These are phyloP conservation scores for Xylaria sp. DNA, from an alignment of 2,329 filamentous ascomycete species.

Conservation along the genomic window DNA sequence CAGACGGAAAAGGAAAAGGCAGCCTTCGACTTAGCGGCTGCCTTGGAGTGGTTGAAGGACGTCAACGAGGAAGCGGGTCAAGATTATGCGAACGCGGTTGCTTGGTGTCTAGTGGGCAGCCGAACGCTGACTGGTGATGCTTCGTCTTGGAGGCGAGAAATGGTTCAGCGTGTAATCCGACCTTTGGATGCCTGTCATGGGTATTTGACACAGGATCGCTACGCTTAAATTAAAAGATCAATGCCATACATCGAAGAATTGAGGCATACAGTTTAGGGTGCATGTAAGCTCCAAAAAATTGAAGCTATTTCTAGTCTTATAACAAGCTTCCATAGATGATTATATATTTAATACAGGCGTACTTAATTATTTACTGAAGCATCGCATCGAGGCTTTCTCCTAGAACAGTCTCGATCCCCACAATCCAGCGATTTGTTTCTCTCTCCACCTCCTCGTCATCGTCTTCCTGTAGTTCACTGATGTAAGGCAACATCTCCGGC, in stretches of 20 bases:
- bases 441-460: conserved; percentile 93
- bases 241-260: not conserved
- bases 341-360: conserved; percentile 10
- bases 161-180: not conserved
- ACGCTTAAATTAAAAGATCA: too few species aligned
- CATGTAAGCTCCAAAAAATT: not conserved
- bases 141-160: not conserved
- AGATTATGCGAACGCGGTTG: not conserved
- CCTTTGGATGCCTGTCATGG: not conserved
- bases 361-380: conserved; percentile 71
- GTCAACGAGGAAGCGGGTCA: not conserved
- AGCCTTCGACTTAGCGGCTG: not conserved
- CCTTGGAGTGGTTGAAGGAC: not conserved
- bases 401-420: conserved; percentile 85
- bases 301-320: not conserved
- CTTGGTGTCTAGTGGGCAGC: not conserved
- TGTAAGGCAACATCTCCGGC: conserved; percentile 95
- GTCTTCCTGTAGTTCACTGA: conserved; percentile 95
- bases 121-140: not conserved
- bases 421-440: conserved; percentile 90
- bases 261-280: not conserved
- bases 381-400: conserved; percentile 93
- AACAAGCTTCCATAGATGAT: not conserved
- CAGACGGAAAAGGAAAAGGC: not conserved
- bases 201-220: not conserved